Percentiles rank a stretch among this genome's conserved stretches.
These are phyloP conservation scores for Linnemannia exigua DNA, from an alignment of 192 early-diverging fungal genomes.

Conservation along the genomic window DNA sequence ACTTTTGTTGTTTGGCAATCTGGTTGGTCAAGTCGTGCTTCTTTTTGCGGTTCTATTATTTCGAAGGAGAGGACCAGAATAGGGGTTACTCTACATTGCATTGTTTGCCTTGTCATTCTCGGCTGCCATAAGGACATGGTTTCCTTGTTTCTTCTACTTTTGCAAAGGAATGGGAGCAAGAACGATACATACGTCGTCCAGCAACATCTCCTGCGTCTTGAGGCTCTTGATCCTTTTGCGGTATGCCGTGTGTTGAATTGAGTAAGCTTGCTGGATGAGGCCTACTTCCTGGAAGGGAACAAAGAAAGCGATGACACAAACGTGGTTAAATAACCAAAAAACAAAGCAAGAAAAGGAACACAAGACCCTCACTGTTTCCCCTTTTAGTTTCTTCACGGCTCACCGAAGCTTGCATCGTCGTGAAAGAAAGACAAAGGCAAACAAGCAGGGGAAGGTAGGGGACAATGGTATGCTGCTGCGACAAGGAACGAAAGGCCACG, in stretches of 20 bases:
- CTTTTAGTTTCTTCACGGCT: not conserved
- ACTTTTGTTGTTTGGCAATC: conserved; percentile 53
- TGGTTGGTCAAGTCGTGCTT: conserved; percentile 54
- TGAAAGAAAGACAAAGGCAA: not conserved
- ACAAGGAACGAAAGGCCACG: not conserved
- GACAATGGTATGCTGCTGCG: not conserved
- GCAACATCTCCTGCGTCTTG: conserved; percentile 48
- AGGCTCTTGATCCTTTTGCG: conserved; percentile 51
- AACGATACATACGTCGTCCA: conserved; percentile 44
- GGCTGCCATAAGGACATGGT: not conserved
- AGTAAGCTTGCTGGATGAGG: conserved; percentile 46
- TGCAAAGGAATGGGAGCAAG: not conserved
- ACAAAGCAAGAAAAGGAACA: not conserved
- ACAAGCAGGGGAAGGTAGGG: not conserved
- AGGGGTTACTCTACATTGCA: not conserved
- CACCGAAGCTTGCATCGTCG: not conserved
- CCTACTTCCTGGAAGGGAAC: conserved; percentile 35
- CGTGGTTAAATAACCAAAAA: not conserved
- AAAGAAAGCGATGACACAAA: not conserved
- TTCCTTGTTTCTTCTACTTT: not conserved
- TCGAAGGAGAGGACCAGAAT: not conserved
- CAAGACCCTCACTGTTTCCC: not conserved
- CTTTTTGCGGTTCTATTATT: conserved; percentile 50
- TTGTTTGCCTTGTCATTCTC: not conserved
- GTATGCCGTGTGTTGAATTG: conserved; percentile 39